A percentile compares a stretch with the other conserved stretches of the same genome.
Conservation (phyloP, 257 asterid genomes). For the Coffea eugenioides region DNA sequence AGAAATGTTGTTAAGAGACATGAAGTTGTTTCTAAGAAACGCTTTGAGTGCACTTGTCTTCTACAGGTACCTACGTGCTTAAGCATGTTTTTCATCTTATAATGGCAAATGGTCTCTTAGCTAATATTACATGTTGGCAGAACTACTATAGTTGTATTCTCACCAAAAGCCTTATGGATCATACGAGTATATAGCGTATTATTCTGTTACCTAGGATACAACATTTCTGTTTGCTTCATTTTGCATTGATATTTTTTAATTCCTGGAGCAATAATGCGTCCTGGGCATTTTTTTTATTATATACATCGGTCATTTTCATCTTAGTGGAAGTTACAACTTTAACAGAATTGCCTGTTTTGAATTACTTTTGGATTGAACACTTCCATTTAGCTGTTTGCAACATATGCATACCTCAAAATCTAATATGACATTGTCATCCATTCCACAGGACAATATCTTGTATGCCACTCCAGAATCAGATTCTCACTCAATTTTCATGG, state of each 20-base stretch:
- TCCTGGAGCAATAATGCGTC: not conserved
- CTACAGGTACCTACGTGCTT: slow-evolving; percentile 57
- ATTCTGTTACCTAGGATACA: not conserved
- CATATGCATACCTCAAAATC: not conserved
- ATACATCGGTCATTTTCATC: no score
- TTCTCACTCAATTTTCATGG: slow-evolving; percentile 69
- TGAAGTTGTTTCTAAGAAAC: slow-evolving; percentile 51
- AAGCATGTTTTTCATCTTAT: not conserved
- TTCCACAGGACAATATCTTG: slow-evolving; percentile 60
- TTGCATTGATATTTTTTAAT: not conserved
- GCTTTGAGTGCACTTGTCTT: slow-evolving; percentile 65
- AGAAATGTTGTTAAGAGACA: slow-evolving; percentile 55
- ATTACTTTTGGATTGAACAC: not conserved
- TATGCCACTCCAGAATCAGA: slow-evolving; percentile 64
- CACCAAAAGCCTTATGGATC: not conserved
- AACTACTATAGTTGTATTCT: not conserved
- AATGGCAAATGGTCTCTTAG: not conserved
- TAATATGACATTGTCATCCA: not conserved
- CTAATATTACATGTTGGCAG: not conserved
- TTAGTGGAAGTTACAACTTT: not conserved
- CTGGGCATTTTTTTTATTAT: not conserved
- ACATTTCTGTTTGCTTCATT: not conserved
- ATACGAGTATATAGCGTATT: not conserved
- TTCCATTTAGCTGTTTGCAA: not conserved
- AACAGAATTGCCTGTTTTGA: not conserved